Evolutionary conservation across 257 asterid genomes (phyloP), one percentile per base, ranked within the genome.

Genomic region (Dorcoceras hygrometricum): DNA sequence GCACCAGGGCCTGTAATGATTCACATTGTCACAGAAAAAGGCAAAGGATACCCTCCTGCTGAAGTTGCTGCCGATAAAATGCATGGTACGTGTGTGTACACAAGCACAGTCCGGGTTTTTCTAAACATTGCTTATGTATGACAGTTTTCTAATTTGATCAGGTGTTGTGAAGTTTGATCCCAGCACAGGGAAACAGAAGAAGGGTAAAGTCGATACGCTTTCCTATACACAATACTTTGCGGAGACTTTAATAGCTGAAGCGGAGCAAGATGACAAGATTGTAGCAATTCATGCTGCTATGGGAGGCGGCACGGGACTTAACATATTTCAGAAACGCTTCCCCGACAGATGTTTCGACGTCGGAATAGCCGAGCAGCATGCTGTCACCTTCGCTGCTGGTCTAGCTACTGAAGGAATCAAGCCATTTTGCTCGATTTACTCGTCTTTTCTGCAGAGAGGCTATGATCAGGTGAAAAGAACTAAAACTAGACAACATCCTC

Each of bases 271-370:
- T 68, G 72, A 79, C 3, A 78, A 74, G 50, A 70, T 87, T 7
- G 81, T 87, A n/a, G 95, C 95, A 0, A 77, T 87, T n/a, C 95
- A 84, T 67, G 95, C 91, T 0, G 91, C 95, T 0, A 87, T 85
- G 95, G 95, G 91, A 29, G 95, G 91, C 1, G 95, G 95, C 8
- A 87, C 91, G 0, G 95, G 89, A 0, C 83, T 87, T 16, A 87
- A 87, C 67, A 20, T 71, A 8, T 87, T 87, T 68, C 88, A 81
- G 39, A 85, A 83, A 62, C 75, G 61, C 16, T 87, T 83, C 18
- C 91, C 95, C 0, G 57, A 65, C 2, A 73, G 84, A 18, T 81
- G 89, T 58, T 84, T 87, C 22, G 95, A 87, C 68, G 91, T 87
- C 22, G 91, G 91, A 69, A 87, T 87, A 0, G 91, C 87, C 0